Evolutionary conservation across 371 early-diverging fungal species (phyloP).

Genomic region (Syncephalastrum contaminatum): DNA sequence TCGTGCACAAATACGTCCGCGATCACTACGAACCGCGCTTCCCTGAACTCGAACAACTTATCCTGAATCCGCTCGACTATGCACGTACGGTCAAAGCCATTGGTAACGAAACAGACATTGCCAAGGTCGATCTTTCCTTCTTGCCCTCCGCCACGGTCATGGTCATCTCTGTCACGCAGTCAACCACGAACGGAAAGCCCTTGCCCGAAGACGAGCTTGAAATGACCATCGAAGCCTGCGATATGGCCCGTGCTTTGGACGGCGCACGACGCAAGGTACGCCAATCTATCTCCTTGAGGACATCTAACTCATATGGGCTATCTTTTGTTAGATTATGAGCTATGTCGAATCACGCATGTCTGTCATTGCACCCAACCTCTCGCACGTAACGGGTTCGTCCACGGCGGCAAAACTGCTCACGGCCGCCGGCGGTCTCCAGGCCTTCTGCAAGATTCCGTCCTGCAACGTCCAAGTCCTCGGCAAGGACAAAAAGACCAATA

Average conservation of each 20-base stretch:
- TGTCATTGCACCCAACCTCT: constrained; percentile 92
- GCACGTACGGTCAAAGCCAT: constrained; percentile 86
- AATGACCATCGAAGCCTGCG: constrained; percentile 79
- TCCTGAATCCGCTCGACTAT: constrained; percentile 87
- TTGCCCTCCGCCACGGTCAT: constrained; percentile 86
- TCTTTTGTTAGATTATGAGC: constrained; percentile 60
- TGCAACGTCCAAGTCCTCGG: constrained; percentile 81
- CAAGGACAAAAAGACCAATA: constrained; percentile 59
- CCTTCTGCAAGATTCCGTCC: constrained; percentile 87
- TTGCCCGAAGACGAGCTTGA: constrained; percentile 62
- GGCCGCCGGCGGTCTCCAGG: constrained; percentile 87
- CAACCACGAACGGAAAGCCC: constrained; percentile 75
- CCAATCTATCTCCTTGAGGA: too few relatives aligned
- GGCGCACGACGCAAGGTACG: constrained; percentile 60
- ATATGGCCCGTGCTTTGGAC: constrained; percentile 77
- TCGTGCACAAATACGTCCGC: constrained; percentile 87
- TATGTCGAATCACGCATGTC: constrained; percentile 94
- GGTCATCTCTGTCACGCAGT: constrained; percentile 91
- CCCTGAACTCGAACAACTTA: constrained; percentile 89
- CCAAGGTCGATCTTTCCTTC: constrained; percentile 71
- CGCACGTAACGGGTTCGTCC: constrained; percentile 82
- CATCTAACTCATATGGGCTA: neutral
- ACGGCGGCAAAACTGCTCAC: constrained; percentile 92
- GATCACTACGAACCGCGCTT: constrained; percentile 89
- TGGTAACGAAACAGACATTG: constrained; percentile 72